These are phyloP conservation scores for Penicillium cataractarum DNA, from an alignment of 495 filamentous ascomycete genomes.

Conservation along the genomic window DNA sequence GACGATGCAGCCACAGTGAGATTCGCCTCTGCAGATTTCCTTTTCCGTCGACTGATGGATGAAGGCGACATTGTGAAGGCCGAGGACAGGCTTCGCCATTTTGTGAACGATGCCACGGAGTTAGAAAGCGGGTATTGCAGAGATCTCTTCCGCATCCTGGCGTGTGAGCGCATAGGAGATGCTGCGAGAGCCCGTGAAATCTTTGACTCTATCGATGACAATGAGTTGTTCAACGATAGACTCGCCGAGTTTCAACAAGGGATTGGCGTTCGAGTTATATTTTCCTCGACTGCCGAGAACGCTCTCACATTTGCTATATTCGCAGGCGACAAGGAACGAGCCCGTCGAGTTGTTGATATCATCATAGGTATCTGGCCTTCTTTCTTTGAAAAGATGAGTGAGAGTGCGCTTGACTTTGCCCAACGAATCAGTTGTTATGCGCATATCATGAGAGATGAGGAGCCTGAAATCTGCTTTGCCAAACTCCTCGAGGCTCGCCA, in stretches of 20 bases:
- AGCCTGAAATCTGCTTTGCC: slow-evolving; percentile 21
- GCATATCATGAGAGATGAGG: slow-evolving; percentile 21
- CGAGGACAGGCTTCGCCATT: slow-evolving; percentile 18
- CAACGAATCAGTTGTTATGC: slow-evolving; percentile 15
- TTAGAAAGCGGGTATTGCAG: slow-evolving; percentile 14
- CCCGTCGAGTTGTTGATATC: slow-evolving; percentile 16
- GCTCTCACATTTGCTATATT: slow-evolving; percentile 20
- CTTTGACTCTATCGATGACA: slow-evolving; percentile 26
- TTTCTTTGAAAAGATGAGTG: slow-evolving; percentile 22
- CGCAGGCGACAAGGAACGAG: slow-evolving; percentile 20
- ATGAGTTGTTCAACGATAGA: slow-evolving; percentile 23
- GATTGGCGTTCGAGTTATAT: slow-evolving; percentile 7
- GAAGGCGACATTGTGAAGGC: slow-evolving; percentile 23
- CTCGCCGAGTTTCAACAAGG: slow-evolving; percentile 20
- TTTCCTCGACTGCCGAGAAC: slow-evolving; percentile 18
- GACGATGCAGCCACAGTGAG: slow-evolving; percentile 15
- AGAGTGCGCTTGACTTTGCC: slow-evolving; percentile 18
- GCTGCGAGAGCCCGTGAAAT: slow-evolving; percentile 16
- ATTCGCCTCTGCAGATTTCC: slow-evolving; percentile 13
- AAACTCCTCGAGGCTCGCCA: slow-evolving; percentile 25
- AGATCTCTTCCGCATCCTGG: slow-evolving; percentile 28
- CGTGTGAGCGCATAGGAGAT: slow-evolving; percentile 27
- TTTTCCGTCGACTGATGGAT: slow-evolving; percentile 15
- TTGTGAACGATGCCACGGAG: slow-evolving; percentile 9
- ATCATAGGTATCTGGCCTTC: slow-evolving; percentile 22